Base-by-base conservation (phyloP, 768 basidiomycete genomes). In the Hypsizygus marmoreus region DNA sequence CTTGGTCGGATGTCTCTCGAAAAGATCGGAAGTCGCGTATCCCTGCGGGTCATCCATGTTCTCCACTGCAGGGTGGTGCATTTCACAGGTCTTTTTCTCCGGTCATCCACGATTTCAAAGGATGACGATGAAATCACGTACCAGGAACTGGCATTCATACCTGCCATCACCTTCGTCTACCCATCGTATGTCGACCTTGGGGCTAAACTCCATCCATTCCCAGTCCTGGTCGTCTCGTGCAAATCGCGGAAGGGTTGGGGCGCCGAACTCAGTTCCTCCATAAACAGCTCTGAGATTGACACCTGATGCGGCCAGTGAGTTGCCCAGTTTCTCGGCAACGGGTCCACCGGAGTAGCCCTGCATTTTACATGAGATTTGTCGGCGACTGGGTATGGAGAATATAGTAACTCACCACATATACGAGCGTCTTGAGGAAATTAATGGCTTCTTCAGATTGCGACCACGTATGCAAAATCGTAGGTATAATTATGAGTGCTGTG, bases 11-110 rank as follows among this genome's bases (percentile, higher is more conserved):
- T 79, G 77, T 19, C 61, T 64, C 25, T 67, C 43, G 49, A 71
- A 75, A 6, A 75, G 53, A 57, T 78, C 77, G 2, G 66, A 68
- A 9, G 69, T 75, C 1, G 68, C 69, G 37, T 76, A 77, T 10
- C 75, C 75, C 31, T 53, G 58, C 4, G 61, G 58, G 46, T 68
- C 66, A 4, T 45, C 40, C 30, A 71, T 36, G 26, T 77, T 74
- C 32, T 70, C 65, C 1, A 69, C 52, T 2, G 62, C 52, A 0
- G 60, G 47, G 6, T 56, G 52, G 33, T 66, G 60, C 2, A 28
- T 64, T 2, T 61, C 49, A 14, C 42, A 54, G 4, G 54, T 57
- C 69, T 70, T 14, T n/a, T 17, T 4, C 19, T 13, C 11, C 14
- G 19, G 23, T 9, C 32, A 28, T 36, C 63, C 25, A 23, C n/a